phyloP scores from a whole-genome alignment of 768 basidiomycete genomes.

The Megacollybia marginata region DNA sequence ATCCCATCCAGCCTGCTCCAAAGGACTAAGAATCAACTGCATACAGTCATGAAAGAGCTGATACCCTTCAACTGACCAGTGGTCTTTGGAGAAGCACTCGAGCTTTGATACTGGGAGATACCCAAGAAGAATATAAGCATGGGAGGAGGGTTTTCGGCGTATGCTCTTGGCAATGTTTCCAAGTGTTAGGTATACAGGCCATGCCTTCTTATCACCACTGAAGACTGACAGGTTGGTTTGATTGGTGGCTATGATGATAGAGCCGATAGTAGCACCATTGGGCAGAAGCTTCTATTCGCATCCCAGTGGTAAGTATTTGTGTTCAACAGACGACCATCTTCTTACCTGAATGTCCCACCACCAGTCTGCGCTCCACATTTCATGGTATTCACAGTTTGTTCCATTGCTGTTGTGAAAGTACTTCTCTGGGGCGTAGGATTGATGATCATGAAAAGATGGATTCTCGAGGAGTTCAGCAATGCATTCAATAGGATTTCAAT shows the following conservation, averaged over 20 bases:
- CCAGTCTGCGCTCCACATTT: not conserved
- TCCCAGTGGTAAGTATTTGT: not conserved
- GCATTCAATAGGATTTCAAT: no score
- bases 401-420: not conserved
- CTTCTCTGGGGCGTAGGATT: no score
- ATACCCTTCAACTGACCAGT: no score
- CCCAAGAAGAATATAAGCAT: conserved; percentile 21
- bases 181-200: no score
- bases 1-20: conserved; percentile 18
- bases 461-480: no score
- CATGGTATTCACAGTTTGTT: not conserved
- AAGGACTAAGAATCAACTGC: conserved; percentile 19
- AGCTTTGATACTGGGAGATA: conserved; percentile 26
- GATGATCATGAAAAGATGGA: no score
- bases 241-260: conserved; percentile 27
- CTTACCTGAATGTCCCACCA: no score
- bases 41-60: no score
- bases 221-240: no score
- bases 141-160: conserved; percentile 21
- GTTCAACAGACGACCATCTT: not conserved
- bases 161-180: no score
- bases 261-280: conserved; percentile 11
- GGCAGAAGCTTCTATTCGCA: conserved; percentile 1
- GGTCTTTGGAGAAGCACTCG: no score
- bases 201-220: no score